Evolutionary conservation across 768 basidiomycete genomes (phyloP), one percentile per base, ranked within the genome.

Genomic region (Naganishia kalamii): DNA sequence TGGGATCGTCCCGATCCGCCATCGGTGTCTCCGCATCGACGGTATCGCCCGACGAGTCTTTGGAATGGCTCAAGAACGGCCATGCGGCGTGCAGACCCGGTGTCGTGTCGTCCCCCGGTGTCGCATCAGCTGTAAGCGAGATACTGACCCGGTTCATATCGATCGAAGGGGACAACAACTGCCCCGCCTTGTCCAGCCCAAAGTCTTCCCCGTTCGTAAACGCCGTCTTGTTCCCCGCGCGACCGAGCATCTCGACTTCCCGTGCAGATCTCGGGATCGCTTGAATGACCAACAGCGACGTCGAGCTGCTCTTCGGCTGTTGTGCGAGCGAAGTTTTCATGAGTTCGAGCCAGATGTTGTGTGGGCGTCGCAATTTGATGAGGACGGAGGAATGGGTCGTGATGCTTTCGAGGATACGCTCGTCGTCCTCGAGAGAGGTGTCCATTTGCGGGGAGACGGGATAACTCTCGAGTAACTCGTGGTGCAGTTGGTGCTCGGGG

Each of bases 281-380:
- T 12, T 72, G 74, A 61, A 76, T 71, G 59, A 76, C 67, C 11
- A 68, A 57, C 25, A 69, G 72, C 32, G 25, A 30, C 8, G 65
- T 65, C 0, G 33, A 40, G 13, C 40, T 48, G 21, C 51, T 51
- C 15, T 19, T 29, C 32, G 59, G 67, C 47, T 63, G 69, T 10
- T 70, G 69, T 0, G 75, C 71, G 61, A 74, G 23, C 0, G 51
- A 30, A 0, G 73, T 72, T 62, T 71, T 74, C 35, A 71, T 72
- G 49, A 74, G 25, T 23, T 73, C 73, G 27, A 74, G 62, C 32
- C 51, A 41, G 30, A 63, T 29, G 27, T 33, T 47, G 60, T 46
- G 60, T 25, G 27, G 60, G 6, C 47, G 13, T 29, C 43, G 44
- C 15, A 46, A 29, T 43, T 61, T 61, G 43, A 61, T 61, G 25